Conservation (phyloP, 139 green algal species). For the Mychonastes homosphaera region DNA sequence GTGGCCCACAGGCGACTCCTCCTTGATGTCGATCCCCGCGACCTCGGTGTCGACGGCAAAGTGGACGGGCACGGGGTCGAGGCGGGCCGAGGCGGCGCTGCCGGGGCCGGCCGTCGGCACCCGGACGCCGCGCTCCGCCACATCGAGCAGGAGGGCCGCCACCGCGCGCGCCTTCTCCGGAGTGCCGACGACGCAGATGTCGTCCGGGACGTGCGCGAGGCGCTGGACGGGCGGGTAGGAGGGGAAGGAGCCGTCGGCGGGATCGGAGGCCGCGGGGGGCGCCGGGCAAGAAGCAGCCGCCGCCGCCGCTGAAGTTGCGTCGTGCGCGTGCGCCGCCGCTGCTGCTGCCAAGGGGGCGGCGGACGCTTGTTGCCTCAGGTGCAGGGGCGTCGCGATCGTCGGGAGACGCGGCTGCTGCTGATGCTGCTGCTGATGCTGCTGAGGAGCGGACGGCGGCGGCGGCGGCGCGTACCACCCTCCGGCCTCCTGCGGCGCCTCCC, state of each 20-base stretch:
- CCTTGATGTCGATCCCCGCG: constrained; percentile 70
- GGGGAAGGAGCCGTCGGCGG: too few species aligned
- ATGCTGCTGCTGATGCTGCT: too few species aligned
- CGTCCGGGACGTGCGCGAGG: background rate
- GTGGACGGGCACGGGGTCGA: constrained; percentile 16
- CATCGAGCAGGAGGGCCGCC: constrained; percentile 3
- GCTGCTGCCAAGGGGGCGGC: too few species aligned
- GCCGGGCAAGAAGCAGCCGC: too few species aligned
- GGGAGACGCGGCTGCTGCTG: too few species aligned
- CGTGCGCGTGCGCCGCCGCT: too few species aligned
- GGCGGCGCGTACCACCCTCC: constrained; percentile 6
- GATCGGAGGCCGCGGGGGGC: too few species aligned
- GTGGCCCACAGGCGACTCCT: constrained; percentile 81
- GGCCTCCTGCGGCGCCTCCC: too few species aligned
- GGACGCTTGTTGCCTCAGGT: too few species aligned
- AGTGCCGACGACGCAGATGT: constrained; percentile 26
- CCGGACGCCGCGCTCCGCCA: background rate
- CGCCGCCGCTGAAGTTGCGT: too few species aligned
- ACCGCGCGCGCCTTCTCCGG: constrained; percentile 1
- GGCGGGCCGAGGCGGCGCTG: background rate
- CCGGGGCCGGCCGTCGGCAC: background rate
- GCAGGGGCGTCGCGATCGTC: too few species aligned
- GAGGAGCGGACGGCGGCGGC: background rate
- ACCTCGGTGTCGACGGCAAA: constrained; percentile 91
- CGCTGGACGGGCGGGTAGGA: too few species aligned